These are phyloP conservation scores for Apophysomyces elegans DNA, from an alignment of 371 early-diverging fungal genomes.

Conservation along the genomic window DNA sequence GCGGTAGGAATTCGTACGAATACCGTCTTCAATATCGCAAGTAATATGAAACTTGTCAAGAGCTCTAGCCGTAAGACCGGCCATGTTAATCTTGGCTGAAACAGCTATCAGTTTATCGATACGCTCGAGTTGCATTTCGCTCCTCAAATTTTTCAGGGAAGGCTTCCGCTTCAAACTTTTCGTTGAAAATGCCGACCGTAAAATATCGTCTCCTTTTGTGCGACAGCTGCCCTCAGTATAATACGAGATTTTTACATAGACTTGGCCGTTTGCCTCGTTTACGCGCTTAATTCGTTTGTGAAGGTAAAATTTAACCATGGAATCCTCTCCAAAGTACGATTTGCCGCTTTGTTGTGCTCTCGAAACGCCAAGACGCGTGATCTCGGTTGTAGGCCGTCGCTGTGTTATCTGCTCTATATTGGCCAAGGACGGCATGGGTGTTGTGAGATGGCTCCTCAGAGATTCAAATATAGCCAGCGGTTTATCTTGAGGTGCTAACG, in stretches of 20 bases:
- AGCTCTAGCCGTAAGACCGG: slow-evolving; percentile 38
- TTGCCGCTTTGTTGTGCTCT: slow-evolving; percentile 20
- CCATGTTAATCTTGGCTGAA: slow-evolving; percentile 31
- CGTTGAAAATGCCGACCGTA: slow-evolving; percentile 17
- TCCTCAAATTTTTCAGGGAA: slow-evolving; percentile 13
- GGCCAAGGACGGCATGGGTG: slow-evolving; percentile 59
- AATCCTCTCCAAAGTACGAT: slow-evolving; percentile 16
- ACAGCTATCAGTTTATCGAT: slow-evolving; percentile 57
- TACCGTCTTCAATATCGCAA: slow-evolving; percentile 20
- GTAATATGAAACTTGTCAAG: slow-evolving; percentile 54
- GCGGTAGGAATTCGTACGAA: background rate
- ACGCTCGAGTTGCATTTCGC: slow-evolving; percentile 20
- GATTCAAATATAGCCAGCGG: slow-evolving; percentile 66
- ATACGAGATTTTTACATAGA: slow-evolving; percentile 36
- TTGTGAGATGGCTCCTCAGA: slow-evolving; percentile 59
- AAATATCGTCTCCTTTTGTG: background rate
- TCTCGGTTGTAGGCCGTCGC: slow-evolving; percentile 34
- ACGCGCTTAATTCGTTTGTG: slow-evolving; percentile 53
- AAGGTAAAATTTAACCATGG: slow-evolving; percentile 37
- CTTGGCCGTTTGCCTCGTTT: slow-evolving; percentile 32
- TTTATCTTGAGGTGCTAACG: slow-evolving; percentile 58
- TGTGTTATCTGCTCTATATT: slow-evolving; percentile 40
- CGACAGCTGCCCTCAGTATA: background rate
- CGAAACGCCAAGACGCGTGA: slow-evolving; percentile 39
- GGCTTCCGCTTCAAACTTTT: slow-evolving; percentile 22